A percentile compares a stretch with the other conserved stretches of the same genome.
phyloP scores from a whole-genome alignment of 371 early-diverging fungal species.

The Smittium culicis region DNA sequence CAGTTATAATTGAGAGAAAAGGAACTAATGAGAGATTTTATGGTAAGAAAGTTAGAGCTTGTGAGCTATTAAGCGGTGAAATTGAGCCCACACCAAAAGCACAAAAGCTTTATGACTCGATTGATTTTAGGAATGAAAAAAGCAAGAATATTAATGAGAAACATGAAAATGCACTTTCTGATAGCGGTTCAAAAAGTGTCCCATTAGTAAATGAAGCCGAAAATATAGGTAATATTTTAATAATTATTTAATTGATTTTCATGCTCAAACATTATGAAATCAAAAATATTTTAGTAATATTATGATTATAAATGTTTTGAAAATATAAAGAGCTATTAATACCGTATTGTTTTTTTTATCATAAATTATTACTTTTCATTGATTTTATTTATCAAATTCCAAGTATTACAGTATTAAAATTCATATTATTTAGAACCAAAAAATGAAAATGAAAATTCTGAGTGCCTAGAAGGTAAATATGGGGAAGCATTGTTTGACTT shows the following conservation, averaged over 20 bases:
- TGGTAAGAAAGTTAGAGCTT: slow-evolving; percentile 58
- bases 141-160: not conserved
- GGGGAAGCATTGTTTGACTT: slow-evolving; percentile 51
- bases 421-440: too few relatives aligned
- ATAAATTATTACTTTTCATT: too few relatives aligned
- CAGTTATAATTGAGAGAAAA: slow-evolving; percentile 78
- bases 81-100: slow-evolving; percentile 49
- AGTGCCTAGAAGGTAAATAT: slow-evolving; percentile 30
- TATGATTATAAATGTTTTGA: too few relatives aligned
- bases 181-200: too few relatives aligned
- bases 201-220: not conserved
- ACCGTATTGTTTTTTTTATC: too few relatives aligned
- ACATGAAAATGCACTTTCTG: too few relatives aligned
- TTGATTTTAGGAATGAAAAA: slow-evolving; percentile 34
- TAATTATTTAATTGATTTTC: not conserved
- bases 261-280: too few relatives aligned
- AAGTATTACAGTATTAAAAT: too few relatives aligned
- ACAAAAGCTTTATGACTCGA: slow-evolving; percentile 59
- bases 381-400: too few relatives aligned
- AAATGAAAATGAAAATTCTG: too few relatives aligned
- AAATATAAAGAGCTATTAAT: too few relatives aligned
- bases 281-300: slow-evolving; percentile 11
- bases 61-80: slow-evolving; percentile 61
- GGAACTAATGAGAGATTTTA: slow-evolving; percentile 89
- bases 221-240: not conserved